Percentiles rank a stretch among this genome's conserved stretches.
Evolutionary conservation across 352 stramenopile species (phyloP).

Genomic region (Blastocystis sp.): DNA sequence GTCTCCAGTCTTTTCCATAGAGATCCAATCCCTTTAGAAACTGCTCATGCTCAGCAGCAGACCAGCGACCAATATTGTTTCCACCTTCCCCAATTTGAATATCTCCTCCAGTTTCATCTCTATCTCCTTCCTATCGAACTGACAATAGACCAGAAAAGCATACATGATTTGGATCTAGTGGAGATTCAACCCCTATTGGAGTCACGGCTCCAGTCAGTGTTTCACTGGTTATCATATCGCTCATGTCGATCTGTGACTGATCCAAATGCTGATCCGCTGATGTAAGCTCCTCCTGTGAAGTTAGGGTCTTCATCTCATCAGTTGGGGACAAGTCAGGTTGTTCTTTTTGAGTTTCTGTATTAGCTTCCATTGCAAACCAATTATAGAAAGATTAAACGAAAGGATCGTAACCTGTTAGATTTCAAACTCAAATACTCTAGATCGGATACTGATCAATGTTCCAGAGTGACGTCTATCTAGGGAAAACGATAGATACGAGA

Average conservation of each 20-base stretch:
- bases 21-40: constrained; percentile 76
- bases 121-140: neutral
- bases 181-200: neutral
- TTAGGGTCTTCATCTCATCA: neutral
- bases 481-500: neutral
- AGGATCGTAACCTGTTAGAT: neutral
- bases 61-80: constrained; percentile 72
- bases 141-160: neutral
- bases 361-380: neutral
- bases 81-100: constrained; percentile 1
- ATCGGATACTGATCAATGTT: neutral
- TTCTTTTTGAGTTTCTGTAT: neutral
- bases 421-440: neutral
- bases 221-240: neutral
- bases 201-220: neutral
- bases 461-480: neutral
- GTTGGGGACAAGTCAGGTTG: neutral
- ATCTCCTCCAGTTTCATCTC: neutral
- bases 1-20: constrained; percentile 81
- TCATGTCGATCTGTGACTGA: neutral
- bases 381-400: neutral
- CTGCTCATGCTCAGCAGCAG: constrained; percentile 76
- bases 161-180: neutral
- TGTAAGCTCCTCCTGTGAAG: neutral
- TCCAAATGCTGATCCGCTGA: neutral